Percentiles rank a stretch among this genome's conserved stretches.
These are phyloP conservation scores for Dorcoceras hygrometricum DNA, from an alignment of 257 asterid genomes.

Conservation along the genomic window DNA sequence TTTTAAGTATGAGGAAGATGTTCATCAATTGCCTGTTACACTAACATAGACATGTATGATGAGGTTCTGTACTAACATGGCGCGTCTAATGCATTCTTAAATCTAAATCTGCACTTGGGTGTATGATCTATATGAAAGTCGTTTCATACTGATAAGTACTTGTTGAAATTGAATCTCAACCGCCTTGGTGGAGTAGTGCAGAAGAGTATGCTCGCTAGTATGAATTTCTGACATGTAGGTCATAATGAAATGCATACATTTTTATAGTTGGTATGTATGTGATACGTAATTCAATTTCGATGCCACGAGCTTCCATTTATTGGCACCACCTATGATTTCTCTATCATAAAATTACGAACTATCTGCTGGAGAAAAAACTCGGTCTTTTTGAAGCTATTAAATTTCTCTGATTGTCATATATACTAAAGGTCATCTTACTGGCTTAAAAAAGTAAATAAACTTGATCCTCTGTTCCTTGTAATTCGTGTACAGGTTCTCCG, in stretches of 20 bases:
- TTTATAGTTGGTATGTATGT: conserved; percentile 13
- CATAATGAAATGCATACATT: conserved; percentile 1
- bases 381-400: conserved; percentile 7
- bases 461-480: neutral
- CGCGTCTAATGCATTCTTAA: neutral
- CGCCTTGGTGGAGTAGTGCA: too few species aligned
- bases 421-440: neutral
- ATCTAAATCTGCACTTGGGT: neutral
- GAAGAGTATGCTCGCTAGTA: too few species aligned
- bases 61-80: neutral
- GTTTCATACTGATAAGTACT: too few species aligned
- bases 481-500: conserved; percentile 62
- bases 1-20: neutral
- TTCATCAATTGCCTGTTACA: neutral
- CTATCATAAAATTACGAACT: neutral
- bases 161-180: too few species aligned
- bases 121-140: neutral
- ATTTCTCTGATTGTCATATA: neutral
- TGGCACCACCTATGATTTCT: neutral
- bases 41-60: neutral
- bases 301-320: neutral
- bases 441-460: neutral
- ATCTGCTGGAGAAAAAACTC: neutral
- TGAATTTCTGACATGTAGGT: neutral
- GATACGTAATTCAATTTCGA: neutral